These are phyloP conservation scores for Suillus occidentalis DNA, from an alignment of 768 basidiomycete genomes.

Conservation along the genomic window DNA sequence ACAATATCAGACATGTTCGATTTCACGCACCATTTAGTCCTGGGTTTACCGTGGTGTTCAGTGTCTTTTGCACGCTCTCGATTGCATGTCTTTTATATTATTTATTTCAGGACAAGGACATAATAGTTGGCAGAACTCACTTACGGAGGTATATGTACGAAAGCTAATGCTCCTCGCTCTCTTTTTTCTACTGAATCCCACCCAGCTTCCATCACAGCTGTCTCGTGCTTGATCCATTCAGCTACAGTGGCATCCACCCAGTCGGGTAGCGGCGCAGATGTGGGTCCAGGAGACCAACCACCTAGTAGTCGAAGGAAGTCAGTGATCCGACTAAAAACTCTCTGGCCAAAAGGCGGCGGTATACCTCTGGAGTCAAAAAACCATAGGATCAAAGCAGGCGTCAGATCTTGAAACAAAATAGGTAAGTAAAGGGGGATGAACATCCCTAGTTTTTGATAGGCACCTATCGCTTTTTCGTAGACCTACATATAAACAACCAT, in stretches of 20 bases:
- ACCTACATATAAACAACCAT: not conserved
- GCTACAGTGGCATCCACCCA: conserved; percentile 70
- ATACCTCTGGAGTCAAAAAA: conserved; percentile 77
- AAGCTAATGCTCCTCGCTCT: conserved; percentile 52
- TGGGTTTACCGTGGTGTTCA: conserved; percentile 42
- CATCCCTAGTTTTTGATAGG: not conserved
- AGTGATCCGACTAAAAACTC: conserved; percentile 1
- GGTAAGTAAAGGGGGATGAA: too few species aligned
- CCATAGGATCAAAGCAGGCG: conserved; percentile 61
- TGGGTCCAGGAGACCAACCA: conserved; percentile 45
- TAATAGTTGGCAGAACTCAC: conserved; percentile 21
- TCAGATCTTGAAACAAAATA: conserved; percentile 26
- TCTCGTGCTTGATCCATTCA: conserved; percentile 58
- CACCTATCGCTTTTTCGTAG: conserved; percentile 38
- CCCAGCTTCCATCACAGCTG: conserved; percentile 47
- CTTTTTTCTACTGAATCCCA: conserved; percentile 58
- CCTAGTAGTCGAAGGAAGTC: conserved; percentile 31
- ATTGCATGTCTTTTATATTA: conserved; percentile 22
- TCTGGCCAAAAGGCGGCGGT: not conserved
- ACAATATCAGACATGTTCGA: not conserved
- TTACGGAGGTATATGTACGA: conserved; percentile 77
- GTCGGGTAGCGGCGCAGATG: conserved; percentile 42
- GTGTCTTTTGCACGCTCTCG: conserved; percentile 31
- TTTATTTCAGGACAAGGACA: not conserved
- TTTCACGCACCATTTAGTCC: conserved; percentile 40